Evolutionary conservation across 139 green algal genomes (phyloP).

Genomic region (Tetraselmis striata): DNA sequence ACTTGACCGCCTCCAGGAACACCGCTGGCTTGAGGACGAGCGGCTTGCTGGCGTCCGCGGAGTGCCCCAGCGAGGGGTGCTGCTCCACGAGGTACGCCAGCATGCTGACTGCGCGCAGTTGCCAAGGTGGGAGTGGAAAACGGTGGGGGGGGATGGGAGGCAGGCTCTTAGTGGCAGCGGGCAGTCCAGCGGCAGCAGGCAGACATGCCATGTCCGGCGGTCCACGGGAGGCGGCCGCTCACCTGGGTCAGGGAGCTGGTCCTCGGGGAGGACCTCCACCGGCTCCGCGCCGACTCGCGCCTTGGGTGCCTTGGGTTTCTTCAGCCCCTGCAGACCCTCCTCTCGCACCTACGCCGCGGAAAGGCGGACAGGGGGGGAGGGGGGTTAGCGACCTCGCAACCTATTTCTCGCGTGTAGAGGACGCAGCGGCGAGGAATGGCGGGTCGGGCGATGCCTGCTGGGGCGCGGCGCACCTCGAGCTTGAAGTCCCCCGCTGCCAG

Average conservation of each 20-base stretch:
- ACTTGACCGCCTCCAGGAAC: slow-evolving; percentile 31
- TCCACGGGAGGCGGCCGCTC: too few species aligned
- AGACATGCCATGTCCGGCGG: too few species aligned
- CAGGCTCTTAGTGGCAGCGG: too few species aligned
- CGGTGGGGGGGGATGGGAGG: neutral
- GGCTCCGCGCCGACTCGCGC: neutral
- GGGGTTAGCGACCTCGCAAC: neutral
- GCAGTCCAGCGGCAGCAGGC: too few species aligned
- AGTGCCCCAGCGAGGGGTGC: slow-evolving; percentile 15
- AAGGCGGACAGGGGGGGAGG: too few species aligned
- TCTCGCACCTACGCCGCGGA: slow-evolving; percentile 38
- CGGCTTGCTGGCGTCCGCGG: slow-evolving; percentile 9
- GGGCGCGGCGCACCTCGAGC: slow-evolving; percentile 46
- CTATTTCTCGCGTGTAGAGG: too few species aligned
- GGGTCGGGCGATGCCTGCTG: too few species aligned
- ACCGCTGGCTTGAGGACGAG: slow-evolving; percentile 38
- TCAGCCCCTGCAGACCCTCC: slow-evolving; percentile 29
- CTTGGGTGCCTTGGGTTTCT: slow-evolving; percentile 15
- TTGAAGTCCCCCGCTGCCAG: slow-evolving; percentile 53
- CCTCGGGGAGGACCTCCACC: neutral
- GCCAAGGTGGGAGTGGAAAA: neutral
- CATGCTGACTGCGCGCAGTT: slow-evolving; percentile 13
- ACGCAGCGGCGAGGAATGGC: too few species aligned
- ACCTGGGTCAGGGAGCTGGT: neutral
- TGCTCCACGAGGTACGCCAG: slow-evolving; percentile 27